Evolutionary conservation across 2,329 filamentous ascomycete species (phyloP).

Genomic region (Fusarium nurragi): DNA sequence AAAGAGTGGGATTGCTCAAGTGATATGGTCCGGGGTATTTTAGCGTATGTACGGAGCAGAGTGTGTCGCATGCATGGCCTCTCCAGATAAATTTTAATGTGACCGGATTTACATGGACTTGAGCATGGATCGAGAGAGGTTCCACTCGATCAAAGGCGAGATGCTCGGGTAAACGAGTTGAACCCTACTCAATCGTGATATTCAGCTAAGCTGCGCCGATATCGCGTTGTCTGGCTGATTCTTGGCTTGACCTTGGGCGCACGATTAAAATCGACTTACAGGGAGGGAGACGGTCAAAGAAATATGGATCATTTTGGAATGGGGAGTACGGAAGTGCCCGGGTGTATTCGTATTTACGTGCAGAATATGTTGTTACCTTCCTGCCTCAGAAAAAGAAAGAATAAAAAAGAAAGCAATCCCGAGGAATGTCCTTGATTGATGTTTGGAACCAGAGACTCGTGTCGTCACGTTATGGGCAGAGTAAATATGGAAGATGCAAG

Average conservation of each 20-base stretch:
- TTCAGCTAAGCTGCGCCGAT: not conserved
- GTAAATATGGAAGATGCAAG: slow-evolving; percentile 15
- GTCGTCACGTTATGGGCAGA: slow-evolving; percentile 7
- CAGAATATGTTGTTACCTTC: not conserved
- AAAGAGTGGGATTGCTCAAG: not conserved
- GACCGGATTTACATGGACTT: slow-evolving; percentile 1
- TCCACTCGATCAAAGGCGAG: slow-evolving; percentile 1
- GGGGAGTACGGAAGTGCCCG: not conserved
- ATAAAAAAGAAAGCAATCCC: slow-evolving; percentile 27
- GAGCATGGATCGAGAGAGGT: not conserved
- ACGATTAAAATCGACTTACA: slow-evolving; percentile 12
- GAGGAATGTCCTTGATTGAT: slow-evolving; percentile 23
- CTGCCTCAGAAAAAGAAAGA: slow-evolving; percentile 1
- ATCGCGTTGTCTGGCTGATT: slow-evolving; percentile 8
- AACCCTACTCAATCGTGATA: not conserved
- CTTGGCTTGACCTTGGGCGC: slow-evolving; percentile 6
- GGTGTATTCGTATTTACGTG: too few relatives aligned
- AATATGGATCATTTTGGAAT: slow-evolving; percentile 15
- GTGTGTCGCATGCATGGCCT: not conserved
- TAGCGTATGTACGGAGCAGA: not conserved
- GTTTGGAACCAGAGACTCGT: slow-evolving; percentile 6
- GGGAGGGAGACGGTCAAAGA: not conserved
- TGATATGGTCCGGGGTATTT: slow-evolving; percentile 1
- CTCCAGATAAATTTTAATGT: slow-evolving; percentile 3
- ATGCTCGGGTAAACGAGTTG: not conserved